Evolutionary conservation across 2,329 filamentous ascomycete species (phyloP).

Genomic region (Cryphonectria carpinicola): DNA sequence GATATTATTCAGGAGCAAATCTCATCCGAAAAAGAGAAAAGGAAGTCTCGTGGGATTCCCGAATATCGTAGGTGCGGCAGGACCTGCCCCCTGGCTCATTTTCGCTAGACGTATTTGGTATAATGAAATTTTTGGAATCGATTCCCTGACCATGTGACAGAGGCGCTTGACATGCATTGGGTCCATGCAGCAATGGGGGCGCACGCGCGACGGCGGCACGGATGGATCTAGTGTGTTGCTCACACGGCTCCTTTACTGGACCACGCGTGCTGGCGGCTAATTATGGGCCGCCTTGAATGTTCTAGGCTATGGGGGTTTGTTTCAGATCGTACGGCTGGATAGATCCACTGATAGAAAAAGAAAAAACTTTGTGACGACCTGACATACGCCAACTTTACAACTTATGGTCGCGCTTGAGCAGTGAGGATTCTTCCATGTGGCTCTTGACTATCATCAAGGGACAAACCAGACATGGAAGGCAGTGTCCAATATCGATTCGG

Average conservation of each 20-base stretch:
- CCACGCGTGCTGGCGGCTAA: neutral
- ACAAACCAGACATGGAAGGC: neutral
- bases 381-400: neutral
- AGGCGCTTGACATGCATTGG: neutral
- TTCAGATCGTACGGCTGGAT: neutral
- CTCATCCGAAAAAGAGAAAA: neutral
- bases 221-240: neutral
- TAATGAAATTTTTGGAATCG: neutral
- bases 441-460: neutral
- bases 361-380: neutral
- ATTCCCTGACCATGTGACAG: neutral
- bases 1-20: neutral
- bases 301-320: constrained; percentile 1
- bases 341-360: neutral
- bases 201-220: neutral
- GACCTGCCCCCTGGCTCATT: neutral
- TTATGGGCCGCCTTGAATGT: neutral
- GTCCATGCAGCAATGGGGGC: neutral
- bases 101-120: neutral
- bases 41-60: neutral
- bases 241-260: neutral
- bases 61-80: neutral
- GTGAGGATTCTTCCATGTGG: neutral
- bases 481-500: neutral
- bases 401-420: neutral